phyloP scores from a whole-genome alignment of 1,139 yeast genomes.

The Blastobotrys ciferrii region DNA sequence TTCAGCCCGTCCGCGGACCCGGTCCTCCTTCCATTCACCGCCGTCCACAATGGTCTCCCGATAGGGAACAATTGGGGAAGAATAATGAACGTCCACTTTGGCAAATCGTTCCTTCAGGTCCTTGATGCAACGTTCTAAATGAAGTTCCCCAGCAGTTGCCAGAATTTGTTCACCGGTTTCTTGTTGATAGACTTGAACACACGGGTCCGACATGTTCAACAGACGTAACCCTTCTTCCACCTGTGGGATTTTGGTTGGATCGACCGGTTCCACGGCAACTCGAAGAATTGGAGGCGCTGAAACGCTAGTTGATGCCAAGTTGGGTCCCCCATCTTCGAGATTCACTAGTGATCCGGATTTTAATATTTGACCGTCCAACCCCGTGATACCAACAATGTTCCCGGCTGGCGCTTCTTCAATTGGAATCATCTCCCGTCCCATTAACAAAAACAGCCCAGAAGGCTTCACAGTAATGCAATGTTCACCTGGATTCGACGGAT shows the following conservation, averaged over 20 bases:
- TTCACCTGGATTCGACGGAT: constrained; percentile 62
- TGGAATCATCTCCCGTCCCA: constrained; percentile 88
- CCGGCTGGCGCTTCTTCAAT: constrained; percentile 89
- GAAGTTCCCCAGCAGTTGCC: constrained; percentile 95
- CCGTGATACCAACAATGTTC: constrained; percentile 90
- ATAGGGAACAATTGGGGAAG: constrained; percentile 94
- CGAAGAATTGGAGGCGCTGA: constrained; percentile 82
- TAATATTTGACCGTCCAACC: constrained; percentile 75
- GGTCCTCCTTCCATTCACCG: constrained; percentile 23
- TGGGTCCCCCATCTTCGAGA: constrained; percentile 51
- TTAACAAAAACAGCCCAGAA: constrained; percentile 70
- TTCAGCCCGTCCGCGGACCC: constrained; percentile 39
- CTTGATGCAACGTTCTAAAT: constrained; percentile 84
- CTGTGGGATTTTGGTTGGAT: constrained; percentile 73
- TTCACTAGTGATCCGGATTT: constrained; percentile 81
- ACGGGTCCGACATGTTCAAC: constrained; percentile 87
- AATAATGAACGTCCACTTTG: constrained; percentile 78
- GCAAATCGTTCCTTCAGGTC: constrained; percentile 92
- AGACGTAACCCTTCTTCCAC: constrained; percentile 76
- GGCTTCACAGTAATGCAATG: constrained; percentile 53
- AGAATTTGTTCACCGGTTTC: constrained; percentile 89
- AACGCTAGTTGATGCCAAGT: constrained; percentile 63
- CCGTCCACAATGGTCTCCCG: constrained; percentile 70
- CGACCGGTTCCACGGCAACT: constrained; percentile 91
- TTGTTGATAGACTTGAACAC: constrained; percentile 79